phyloP scores from a whole-genome alignment of 2,329 filamentous ascomycete species.

The Alternaria sp. region DNA sequence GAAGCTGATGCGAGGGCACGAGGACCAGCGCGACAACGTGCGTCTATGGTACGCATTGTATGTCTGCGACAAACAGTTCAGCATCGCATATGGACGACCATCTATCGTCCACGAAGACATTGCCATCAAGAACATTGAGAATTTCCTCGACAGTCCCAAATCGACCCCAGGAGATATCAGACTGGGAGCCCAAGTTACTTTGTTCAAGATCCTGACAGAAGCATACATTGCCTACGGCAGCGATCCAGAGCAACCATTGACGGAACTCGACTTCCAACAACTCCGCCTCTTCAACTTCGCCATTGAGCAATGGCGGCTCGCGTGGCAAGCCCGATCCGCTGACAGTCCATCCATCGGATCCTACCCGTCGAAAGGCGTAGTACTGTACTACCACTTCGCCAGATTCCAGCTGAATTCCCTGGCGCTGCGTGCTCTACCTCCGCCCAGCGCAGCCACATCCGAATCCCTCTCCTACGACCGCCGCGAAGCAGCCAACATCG shows the following conservation, averaged over 20 bases:
- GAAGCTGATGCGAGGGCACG: conserved; percentile 43
- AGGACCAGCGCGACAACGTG: conserved; percentile 46
- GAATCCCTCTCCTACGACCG: conserved; percentile 53
- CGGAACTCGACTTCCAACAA: conserved; percentile 47
- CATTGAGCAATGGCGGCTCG: conserved; percentile 53
- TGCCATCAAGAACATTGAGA: conserved; percentile 47
- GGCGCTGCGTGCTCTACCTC: conserved; percentile 50
- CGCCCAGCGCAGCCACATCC: conserved; percentile 54
- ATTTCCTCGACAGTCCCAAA: conserved; percentile 37
- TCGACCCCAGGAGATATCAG: conserved; percentile 40
- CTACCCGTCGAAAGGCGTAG: conserved; percentile 57
- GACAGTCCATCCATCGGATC: conserved; percentile 39
- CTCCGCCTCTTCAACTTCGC: conserved; percentile 51
- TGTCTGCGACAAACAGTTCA: conserved; percentile 51
- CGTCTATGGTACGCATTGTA: conserved; percentile 51
- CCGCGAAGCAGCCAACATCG: conserved; percentile 49
- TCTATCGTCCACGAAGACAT: conserved; percentile 49
- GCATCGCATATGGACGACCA: conserved; percentile 51
- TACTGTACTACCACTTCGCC: conserved; percentile 62
- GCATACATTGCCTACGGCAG: conserved; percentile 44
- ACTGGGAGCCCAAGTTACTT: conserved; percentile 38
- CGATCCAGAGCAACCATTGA: conserved; percentile 45
- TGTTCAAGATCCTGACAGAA: conserved; percentile 44
- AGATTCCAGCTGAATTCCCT: conserved; percentile 61
- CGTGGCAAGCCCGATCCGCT: conserved; percentile 45